Conservation (phyloP, 192 early-diverging fungal genomes). For the Paraglomus occultum region DNA sequence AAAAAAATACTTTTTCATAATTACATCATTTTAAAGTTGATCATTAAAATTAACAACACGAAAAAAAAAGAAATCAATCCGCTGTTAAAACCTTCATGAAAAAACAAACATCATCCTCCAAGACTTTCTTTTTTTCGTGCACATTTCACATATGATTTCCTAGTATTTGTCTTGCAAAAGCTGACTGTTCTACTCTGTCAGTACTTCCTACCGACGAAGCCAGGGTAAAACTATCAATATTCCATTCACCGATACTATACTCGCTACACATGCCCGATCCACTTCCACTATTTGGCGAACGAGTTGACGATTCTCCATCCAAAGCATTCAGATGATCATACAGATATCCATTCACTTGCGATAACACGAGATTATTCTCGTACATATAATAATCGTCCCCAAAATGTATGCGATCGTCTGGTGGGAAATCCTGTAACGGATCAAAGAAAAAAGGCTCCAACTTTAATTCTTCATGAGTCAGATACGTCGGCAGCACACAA, state of each 20-base stretch:
- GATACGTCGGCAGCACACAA: constrained; percentile 24
- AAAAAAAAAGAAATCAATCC: too few species aligned
- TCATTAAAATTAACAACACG: too few species aligned
- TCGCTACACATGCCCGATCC: not conserved
- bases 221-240: not conserved
- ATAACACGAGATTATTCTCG: not conserved
- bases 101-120: too few species aligned
- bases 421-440: constrained; percentile 36
- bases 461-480: constrained; percentile 27
- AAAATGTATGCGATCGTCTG: not conserved
- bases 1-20: too few species aligned
- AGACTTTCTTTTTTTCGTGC: too few species aligned
- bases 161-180: not conserved
- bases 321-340: not conserved
- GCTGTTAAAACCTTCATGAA: too few species aligned
- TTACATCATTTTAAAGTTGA: too few species aligned
- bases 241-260: not conserved
- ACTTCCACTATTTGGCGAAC: not conserved
- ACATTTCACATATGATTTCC: too few species aligned
- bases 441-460: constrained; percentile 40
- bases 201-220: too few species aligned
- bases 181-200: not conserved
- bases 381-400: not conserved
- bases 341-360: not conserved
- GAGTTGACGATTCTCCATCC: not conserved